phyloP scores from a whole-genome alignment of 306 rosid genomes.

The Psophocarpus tetragonolobus region DNA sequence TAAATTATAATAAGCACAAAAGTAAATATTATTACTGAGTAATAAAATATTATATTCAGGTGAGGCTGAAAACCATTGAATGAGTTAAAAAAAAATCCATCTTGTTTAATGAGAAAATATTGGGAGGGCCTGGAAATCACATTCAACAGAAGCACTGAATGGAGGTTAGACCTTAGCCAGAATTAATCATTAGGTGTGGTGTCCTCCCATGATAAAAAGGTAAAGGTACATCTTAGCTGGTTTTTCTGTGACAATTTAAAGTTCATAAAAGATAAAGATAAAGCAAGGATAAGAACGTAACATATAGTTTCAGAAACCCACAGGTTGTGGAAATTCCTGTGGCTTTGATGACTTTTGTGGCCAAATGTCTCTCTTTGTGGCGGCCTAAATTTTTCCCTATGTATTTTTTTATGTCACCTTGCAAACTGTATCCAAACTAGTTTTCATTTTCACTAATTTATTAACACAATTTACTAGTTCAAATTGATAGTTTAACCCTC shows the following conservation, averaged over 20 bases:
- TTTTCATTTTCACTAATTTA: background rate
- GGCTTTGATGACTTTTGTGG: background rate
- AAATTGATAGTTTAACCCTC: background rate
- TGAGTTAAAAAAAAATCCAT: background rate
- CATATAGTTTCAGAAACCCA: background rate
- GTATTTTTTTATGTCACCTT: background rate
- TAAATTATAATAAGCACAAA: too few species aligned
- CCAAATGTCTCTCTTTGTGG: background rate
- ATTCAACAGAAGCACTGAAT: background rate
- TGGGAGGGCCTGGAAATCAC: background rate
- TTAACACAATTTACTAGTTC: background rate
- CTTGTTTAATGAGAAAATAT: background rate
- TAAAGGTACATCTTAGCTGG: background rate
- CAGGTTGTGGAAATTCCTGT: constrained; percentile 8
- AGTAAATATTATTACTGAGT: background rate
- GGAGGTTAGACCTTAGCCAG: background rate
- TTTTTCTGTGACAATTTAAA: background rate
- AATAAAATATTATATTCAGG: background rate
- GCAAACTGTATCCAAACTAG: background rate
- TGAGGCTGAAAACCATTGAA: background rate
- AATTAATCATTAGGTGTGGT: constrained; percentile 13
- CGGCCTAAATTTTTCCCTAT: background rate
- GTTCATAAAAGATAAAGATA: background rate
- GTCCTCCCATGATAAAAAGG: background rate
- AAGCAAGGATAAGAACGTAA: background rate